Evolutionary conservation across 345 rosid species (phyloP).

Genomic region (Euphorbia lathyris): DNA sequence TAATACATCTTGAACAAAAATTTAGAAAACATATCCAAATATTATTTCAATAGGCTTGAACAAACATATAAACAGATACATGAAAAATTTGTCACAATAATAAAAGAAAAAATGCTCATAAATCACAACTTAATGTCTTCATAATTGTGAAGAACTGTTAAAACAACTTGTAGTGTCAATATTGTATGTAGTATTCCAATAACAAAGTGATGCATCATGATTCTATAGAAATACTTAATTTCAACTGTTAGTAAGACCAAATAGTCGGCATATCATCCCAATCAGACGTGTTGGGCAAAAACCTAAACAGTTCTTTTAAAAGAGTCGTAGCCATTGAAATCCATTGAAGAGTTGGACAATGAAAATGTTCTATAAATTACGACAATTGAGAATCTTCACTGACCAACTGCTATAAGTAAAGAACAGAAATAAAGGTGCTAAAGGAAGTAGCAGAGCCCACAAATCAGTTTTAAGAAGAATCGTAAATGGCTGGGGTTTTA

Average conservation of each 20-base stretch:
- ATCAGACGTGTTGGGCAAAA: neutral
- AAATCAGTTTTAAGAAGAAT: neutral
- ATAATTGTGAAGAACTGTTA: no score
- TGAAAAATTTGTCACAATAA: neutral
- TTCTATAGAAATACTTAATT: neutral
- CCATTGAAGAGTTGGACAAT: neutral
- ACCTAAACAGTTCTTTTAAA: no score
- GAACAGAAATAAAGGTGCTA: neutral
- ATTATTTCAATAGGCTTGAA: neutral
- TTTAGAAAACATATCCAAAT: neutral
- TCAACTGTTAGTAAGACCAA: neutral
- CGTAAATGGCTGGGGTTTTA: neutral
- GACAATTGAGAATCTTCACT: neutral
- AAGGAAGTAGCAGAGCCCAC: no score
- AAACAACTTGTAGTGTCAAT: no score
- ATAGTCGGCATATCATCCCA: neutral
- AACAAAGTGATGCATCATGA: neutral
- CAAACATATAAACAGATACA: neutral
- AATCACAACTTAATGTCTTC: neutral
- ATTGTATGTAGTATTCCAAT: no score
- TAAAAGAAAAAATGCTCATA: neutral
- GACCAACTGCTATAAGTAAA: neutral
- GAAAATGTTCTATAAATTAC: neutral
- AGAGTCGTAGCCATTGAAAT: neutral
- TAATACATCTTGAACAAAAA: neutral